A percentile compares a stretch with the other conserved stretches of the same genome.
Evolutionary conservation across 345 rosid species (phyloP).

Genomic region (Corymbia maculata): DNA sequence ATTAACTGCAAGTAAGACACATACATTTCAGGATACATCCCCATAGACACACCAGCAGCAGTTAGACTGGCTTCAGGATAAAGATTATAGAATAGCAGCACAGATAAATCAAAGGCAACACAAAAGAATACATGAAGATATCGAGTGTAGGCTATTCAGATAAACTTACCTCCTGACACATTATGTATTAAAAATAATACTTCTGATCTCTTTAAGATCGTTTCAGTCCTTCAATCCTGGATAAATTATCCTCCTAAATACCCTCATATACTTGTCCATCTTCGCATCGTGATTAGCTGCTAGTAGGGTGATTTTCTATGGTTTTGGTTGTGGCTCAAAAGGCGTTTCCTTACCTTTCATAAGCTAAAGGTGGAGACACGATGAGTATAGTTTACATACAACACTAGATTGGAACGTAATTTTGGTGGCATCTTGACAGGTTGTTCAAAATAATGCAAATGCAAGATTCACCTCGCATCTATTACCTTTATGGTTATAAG

Average conservation of each 20-base stretch:
- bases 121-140: neutral
- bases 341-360: neutral
- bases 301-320: neutral
- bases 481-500: neutral
- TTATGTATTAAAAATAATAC: neutral
- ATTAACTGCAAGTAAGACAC: conserved; percentile 45
- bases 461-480: neutral
- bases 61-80: neutral
- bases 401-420: neutral
- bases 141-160: neutral
- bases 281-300: neutral
- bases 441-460: neutral
- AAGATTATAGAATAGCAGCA: neutral
- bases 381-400: neutral
- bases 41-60: neutral
- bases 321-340: neutral
- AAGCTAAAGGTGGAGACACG: neutral
- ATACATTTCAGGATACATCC: neutral
- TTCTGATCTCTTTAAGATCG: neutral
- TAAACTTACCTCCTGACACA: neutral
- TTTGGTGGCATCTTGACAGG: neutral
- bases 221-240: neutral
- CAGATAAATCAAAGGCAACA: neutral
- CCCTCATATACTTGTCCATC: neutral
- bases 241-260: neutral